These are phyloP conservation scores for Blastomyces percursus DNA, from an alignment of 2,329 filamentous ascomycete species.

Conservation along the genomic window DNA sequence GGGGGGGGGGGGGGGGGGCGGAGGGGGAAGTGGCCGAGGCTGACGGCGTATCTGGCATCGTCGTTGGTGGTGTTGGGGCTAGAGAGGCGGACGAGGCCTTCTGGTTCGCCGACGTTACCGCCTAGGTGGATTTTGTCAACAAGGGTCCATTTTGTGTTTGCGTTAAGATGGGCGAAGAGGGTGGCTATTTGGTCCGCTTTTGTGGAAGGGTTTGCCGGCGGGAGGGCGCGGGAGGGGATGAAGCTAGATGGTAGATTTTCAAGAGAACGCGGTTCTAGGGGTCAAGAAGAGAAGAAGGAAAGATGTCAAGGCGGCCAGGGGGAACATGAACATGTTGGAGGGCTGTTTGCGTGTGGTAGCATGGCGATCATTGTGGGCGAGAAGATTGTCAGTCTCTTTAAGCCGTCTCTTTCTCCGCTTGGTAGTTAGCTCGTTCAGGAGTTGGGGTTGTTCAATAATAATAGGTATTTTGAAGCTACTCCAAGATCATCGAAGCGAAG, in stretches of 20 bases:
- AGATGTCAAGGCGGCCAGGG: background rate
- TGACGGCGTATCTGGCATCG: background rate
- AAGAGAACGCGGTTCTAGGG: background rate
- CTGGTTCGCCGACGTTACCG: background rate
- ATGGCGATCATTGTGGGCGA: background rate
- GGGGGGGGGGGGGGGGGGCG: background rate
- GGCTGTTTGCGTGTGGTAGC: background rate
- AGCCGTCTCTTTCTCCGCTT: background rate
- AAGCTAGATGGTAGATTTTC: background rate
- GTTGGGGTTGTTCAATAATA: background rate
- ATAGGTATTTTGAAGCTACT: background rate
- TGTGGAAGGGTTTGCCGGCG: background rate
- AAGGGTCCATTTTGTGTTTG: background rate
- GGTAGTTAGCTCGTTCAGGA: background rate
- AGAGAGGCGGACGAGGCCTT: background rate
- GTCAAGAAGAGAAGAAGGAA: background rate
- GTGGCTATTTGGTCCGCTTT: background rate
- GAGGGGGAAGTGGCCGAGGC: background rate
- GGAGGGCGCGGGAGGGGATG: background rate
- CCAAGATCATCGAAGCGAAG: background rate
- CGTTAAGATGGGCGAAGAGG: background rate
- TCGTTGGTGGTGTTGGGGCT: background rate
- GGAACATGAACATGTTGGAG: background rate
- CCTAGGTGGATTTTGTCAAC: background rate
- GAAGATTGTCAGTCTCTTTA: background rate